phyloP scores from a whole-genome alignment of 768 basidiomycete species.

The Mycena indigotica region DNA sequence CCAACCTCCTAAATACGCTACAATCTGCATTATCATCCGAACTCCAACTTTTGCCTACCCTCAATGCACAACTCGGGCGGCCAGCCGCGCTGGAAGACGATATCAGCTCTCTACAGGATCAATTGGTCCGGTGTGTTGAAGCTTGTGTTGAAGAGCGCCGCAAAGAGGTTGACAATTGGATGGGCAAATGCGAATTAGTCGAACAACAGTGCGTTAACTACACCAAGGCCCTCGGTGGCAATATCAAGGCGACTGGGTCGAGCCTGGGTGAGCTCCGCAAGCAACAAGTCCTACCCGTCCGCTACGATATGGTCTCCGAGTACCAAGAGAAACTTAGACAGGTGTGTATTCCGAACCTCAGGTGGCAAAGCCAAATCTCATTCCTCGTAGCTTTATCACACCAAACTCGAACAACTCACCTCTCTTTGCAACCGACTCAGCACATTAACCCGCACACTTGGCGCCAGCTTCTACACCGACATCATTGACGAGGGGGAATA shows the following conservation, averaged over 20 bases:
- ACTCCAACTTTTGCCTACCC: constrained; percentile 76
- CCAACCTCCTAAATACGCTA: constrained; percentile 72
- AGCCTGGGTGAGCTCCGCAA: constrained; percentile 71
- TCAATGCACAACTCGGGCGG: constrained; percentile 84
- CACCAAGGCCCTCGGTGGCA: constrained; percentile 68
- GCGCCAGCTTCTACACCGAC: constrained; percentile 62
- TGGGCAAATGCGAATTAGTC: constrained; percentile 58
- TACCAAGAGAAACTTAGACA: constrained; percentile 81
- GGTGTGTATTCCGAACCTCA: constrained; percentile 43
- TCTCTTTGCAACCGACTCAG: constrained; percentile 70
- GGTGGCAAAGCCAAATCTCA: constrained; percentile 1
- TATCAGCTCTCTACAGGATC: constrained; percentile 68
- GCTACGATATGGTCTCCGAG: constrained; percentile 67
- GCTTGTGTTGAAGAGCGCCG: constrained; percentile 66
- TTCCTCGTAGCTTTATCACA: constrained; percentile 62
- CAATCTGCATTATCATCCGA: constrained; percentile 80
- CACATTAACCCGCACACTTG: constrained; percentile 60
- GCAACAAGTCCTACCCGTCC: constrained; percentile 69
- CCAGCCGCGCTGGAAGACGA: constrained; percentile 85
- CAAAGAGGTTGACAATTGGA: constrained; percentile 79
- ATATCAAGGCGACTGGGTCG: constrained; percentile 64
- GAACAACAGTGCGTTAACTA: constrained; percentile 71
- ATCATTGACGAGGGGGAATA: constrained; percentile 50
- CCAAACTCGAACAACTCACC: constrained; percentile 74
- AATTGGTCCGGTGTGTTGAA: constrained; percentile 77